These are phyloP conservation scores for Eucalyptus cladocalyx DNA, from an alignment of 345 rosid genomes.

Conservation along the genomic window DNA sequence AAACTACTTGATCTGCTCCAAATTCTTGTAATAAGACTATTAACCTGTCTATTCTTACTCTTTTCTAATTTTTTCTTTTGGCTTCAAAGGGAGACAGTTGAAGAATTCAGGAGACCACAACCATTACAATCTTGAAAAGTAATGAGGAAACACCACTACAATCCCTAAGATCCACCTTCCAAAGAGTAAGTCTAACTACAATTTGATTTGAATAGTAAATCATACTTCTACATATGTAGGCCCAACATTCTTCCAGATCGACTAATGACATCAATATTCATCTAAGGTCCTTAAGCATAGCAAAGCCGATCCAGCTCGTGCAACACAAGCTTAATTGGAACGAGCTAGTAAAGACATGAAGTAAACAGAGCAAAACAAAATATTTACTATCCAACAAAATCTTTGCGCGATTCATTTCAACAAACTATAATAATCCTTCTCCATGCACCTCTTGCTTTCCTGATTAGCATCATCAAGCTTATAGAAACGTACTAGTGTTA, in stretches of 20 bases:
- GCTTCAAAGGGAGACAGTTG: neutral
- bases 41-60: neutral
- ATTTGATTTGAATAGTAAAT: neutral
- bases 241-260: neutral
- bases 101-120: neutral
- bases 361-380: neutral
- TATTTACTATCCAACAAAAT: neutral
- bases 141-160: neutral
- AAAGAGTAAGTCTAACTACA: neutral
- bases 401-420: neutral
- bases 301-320: neutral
- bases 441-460: neutral
- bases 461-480: neutral
- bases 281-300: neutral
- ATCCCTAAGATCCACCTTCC: neutral
- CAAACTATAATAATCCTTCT: neutral
- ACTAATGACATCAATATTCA: neutral
- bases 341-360: neutral
- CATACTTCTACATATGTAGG: too few relatives aligned
- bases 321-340: neutral
- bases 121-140: neutral
- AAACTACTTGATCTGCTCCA: accelerated
- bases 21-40: neutral
- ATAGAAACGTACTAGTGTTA: neutral
- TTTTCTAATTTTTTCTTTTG: neutral